These are phyloP conservation scores for Naegleria lovaniensis DNA, from an alignment of 208 protist genomes.

Conservation along the genomic window DNA sequence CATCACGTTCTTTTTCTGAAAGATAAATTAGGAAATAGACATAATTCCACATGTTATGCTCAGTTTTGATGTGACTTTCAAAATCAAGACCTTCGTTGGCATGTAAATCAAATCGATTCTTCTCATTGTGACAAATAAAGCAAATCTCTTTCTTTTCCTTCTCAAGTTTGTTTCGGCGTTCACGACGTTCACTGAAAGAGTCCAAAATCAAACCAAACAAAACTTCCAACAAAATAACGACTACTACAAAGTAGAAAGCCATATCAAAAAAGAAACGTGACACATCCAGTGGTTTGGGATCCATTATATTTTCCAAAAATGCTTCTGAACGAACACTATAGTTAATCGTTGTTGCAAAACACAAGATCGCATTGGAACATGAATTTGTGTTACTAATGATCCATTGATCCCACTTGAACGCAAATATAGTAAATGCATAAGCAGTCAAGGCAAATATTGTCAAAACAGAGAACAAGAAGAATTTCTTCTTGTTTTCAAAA, in stretches of 20 bases:
- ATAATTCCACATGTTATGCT: conserved; percentile 92
- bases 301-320: not conserved
- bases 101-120: conserved; percentile 45
- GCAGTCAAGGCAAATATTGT: not conserved
- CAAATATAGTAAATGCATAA: not conserved
- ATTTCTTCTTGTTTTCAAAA: not conserved
- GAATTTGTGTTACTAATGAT: not conserved
- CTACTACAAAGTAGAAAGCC: conserved; percentile 54
- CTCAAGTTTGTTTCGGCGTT: conserved; percentile 29
- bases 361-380: not conserved
- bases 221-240: conserved; percentile 61
- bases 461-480: not conserved
- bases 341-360: not conserved
- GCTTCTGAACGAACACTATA: not conserved
- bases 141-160: conserved; percentile 52
- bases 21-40: conserved; percentile 81
- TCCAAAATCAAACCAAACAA: conserved; percentile 67
- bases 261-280: conserved; percentile 33
- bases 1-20: conserved; percentile 59
- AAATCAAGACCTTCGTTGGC: conserved; percentile 52
- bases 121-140: conserved; percentile 56
- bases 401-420: not conserved
- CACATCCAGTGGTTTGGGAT: not conserved
- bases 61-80: conserved; percentile 63
- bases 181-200: conserved; percentile 47